Evolutionary conservation across 2,329 filamentous ascomycete species (phyloP), one percentile per base, ranked within the genome.

Genomic region (Xylaria polymorpha): DNA sequence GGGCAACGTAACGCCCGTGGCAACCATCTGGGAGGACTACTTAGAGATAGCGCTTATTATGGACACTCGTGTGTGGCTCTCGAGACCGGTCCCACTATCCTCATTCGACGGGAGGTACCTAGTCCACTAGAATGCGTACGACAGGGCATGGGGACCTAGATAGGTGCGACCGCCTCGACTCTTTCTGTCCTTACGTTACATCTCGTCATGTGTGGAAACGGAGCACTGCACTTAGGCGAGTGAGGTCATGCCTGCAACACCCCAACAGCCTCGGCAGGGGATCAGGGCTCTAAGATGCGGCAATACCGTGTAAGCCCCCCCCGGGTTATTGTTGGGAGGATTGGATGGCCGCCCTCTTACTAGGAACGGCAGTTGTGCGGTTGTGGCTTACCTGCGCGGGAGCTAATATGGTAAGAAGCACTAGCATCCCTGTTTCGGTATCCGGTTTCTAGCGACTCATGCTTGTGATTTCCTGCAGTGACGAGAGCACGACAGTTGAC

Each of bases 311-410:
- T 32, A 22, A 48, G 56, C 53, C 32, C 50, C 43, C 53, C 32
- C 50, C 43, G 29, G 56, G 55, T 39, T 48, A 53, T 39, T 10
- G 39, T 20, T 22, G 43, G 48, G 22, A 14, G 60, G 61, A 67
- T 67, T 70, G 68, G 68, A 61, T 48, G 65, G 18, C n/a, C 3
- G 9, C 43, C 37, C 9, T 62, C 61, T 65, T 68, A 70, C 68
- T 65, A 59, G 58, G 65, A 70, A 70, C 61, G 68, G 68, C 61
- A 70, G 65, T 68, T 70, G 61, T 64, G 58, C 61, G 61, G 65
- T 57, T 65, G 50, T 68, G 68, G 68, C 68, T 64, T 56, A 22
- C 44, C 41, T 25, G 12, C 18, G 18, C 18, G 48, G n/a, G 61
- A 61, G 51, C 68, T 44, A 70, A 70, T 61, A 37, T 39, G 65